A percentile compares a stretch with the other conserved stretches of the same genome.
These are phyloP conservation scores for Stemphylium lycopersici DNA, from an alignment of 2,329 filamentous ascomycete species.

Conservation along the genomic window DNA sequence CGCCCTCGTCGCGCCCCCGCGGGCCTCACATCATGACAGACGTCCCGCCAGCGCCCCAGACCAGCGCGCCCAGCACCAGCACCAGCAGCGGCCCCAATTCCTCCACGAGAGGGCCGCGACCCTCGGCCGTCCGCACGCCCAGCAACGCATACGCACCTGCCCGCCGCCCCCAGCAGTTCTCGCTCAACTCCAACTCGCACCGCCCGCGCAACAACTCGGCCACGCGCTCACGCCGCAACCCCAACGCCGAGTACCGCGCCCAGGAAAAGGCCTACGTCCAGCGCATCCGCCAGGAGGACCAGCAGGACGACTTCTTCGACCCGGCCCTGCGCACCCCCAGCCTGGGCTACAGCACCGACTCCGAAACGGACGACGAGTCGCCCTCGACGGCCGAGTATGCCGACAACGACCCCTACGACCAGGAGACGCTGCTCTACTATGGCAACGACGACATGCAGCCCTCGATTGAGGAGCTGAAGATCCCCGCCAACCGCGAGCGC, in stretches of 20 bases:
- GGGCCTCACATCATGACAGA: conserved; percentile 34
- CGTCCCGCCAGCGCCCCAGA: conserved; percentile 35
- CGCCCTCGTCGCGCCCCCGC: conserved; percentile 31
- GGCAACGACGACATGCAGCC: conserved; percentile 88
- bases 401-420: conserved; percentile 83
- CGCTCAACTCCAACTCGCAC: conserved; percentile 51
- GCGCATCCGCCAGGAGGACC: conserved; percentile 80
- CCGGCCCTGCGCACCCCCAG: conserved; percentile 71
- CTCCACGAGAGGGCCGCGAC: conserved; percentile 41
- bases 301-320: conserved; percentile 71
- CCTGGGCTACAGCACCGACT: conserved; percentile 72
- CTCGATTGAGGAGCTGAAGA: conserved; percentile 85
- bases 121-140: conserved; percentile 53
- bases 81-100: conserved; percentile 23
- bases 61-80: conserved; percentile 28
- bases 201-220: conserved; percentile 64
- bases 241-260: conserved; percentile 75
- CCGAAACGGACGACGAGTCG: conserved; percentile 89
- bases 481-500: conserved; percentile 85
- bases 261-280: conserved; percentile 97
- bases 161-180: conserved; percentile 56
- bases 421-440: conserved; percentile 91
- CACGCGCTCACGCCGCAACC: conserved; percentile 64
- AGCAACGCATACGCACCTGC: conserved; percentile 59
- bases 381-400: conserved; percentile 82